These are phyloP conservation scores for Dictyophora rubrovolvata DNA, from an alignment of 768 basidiomycete species.

Conservation along the genomic window DNA sequence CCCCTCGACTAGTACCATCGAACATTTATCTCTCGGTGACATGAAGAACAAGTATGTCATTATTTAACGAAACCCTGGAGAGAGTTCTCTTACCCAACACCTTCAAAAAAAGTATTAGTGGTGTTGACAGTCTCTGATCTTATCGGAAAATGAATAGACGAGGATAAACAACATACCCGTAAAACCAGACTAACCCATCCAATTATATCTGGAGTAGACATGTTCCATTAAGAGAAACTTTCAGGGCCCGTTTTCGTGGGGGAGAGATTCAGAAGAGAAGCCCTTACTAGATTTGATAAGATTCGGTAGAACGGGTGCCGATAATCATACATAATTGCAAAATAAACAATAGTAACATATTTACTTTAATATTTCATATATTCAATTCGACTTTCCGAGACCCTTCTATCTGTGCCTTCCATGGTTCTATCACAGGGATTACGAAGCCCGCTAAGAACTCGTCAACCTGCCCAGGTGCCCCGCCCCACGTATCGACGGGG, in stretches of 20 bases:
- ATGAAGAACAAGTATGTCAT: too few species aligned
- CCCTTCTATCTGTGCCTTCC: constrained; percentile 40
- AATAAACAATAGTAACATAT: not conserved
- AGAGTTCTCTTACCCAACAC: not conserved
- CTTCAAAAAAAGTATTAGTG: not conserved
- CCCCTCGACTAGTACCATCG: too few species aligned
- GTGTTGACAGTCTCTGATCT: too few species aligned
- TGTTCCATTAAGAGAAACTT: too few species aligned
- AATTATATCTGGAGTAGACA: not conserved
- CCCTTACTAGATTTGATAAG: not conserved
- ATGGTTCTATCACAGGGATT: constrained; percentile 59
- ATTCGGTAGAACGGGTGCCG: not conserved
- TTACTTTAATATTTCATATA: constrained; percentile 28
- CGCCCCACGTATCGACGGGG: constrained; percentile 86
- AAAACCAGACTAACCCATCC: constrained; percentile 11
- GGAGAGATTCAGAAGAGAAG: too few species aligned
- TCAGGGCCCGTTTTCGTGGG: too few species aligned
- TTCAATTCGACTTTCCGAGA: constrained; percentile 55
- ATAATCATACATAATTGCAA: not conserved
- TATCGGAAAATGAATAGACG: not conserved
- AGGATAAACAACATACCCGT: constrained; percentile 8
- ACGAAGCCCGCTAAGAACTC: constrained; percentile 83
- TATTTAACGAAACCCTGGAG: too few species aligned
- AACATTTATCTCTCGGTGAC: too few species aligned
- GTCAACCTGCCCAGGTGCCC: constrained; percentile 92